phyloP scores from a whole-genome alignment of 2,329 filamentous ascomycete species.

The Coniochaeta sp. region DNA sequence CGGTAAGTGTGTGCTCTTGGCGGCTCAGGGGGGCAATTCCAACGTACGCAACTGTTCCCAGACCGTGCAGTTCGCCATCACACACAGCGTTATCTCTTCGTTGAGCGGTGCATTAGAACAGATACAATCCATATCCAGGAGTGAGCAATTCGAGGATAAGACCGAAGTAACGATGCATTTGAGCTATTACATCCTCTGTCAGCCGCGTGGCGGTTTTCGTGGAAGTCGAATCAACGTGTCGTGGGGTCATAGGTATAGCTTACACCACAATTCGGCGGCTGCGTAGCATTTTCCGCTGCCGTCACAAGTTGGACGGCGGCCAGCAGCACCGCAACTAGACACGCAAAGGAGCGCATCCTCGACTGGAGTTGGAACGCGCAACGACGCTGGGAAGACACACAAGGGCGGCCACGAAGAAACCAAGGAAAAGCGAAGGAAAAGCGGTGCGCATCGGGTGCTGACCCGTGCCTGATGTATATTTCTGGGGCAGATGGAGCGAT shows the following conservation, averaged over 20 bases:
- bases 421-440: neutral
- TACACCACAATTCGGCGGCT: neutral
- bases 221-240: no score
- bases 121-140: conserved; percentile 1
- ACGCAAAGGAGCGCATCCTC: neutral
- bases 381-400: neutral
- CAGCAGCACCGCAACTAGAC: neutral
- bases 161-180: neutral
- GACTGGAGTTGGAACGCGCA: neutral
- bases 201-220: neutral
- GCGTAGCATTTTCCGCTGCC: neutral
- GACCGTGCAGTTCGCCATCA: conserved; percentile 4
- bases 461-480: neutral
- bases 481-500: neutral
- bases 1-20: neutral
- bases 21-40: neutral
- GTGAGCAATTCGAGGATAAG: neutral
- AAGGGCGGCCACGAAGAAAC: neutral
- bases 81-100: neutral
- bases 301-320: neutral
- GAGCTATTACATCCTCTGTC: neutral
- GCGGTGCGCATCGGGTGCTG: neutral
- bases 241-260: neutral
- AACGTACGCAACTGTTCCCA: conserved; percentile 5
- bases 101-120: conserved; percentile 3